Conservation (phyloP, 176 grass and related monocot genomes). For the Hyparrhenia diplandra region DNA sequence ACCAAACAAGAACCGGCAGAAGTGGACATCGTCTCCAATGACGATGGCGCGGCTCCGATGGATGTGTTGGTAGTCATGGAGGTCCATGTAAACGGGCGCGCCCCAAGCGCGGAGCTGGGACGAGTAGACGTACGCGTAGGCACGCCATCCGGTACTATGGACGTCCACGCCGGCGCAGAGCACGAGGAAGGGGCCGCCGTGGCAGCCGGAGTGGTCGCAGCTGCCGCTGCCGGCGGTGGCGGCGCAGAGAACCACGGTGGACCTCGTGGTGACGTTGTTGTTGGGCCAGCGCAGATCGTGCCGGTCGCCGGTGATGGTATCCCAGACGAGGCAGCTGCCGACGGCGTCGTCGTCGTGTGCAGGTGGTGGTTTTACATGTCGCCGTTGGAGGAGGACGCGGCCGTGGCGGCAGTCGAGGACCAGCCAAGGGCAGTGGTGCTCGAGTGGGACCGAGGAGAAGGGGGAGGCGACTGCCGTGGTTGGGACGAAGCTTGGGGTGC, state of each 20-base stretch:
- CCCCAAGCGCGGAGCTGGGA: not conserved
- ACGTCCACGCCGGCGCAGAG: not conserved
- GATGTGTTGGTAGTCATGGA: not conserved
- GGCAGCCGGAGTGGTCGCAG: not conserved
- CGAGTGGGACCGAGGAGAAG: not conserved
- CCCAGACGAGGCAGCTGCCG: not conserved
- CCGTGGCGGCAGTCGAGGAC: not conserved
- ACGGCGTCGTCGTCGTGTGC: too few species aligned
- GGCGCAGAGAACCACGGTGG: not conserved
- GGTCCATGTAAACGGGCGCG: not conserved
- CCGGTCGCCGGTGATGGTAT: not conserved
- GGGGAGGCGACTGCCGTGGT: not conserved
- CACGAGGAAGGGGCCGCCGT: not conserved
- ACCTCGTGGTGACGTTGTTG: not conserved
- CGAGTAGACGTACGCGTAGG: not conserved
- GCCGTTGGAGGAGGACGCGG: not conserved
- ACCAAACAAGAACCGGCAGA: too few species aligned
- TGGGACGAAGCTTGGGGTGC: not conserved
- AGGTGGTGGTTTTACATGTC: too few species aligned
- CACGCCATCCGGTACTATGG: not conserved
- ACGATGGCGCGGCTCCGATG: not conserved
- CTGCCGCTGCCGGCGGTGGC: too few species aligned
- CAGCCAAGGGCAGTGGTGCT: not conserved
- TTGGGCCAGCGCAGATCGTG: not conserved
- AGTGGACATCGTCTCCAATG: too few species aligned